phyloP scores from a whole-genome alignment of 805 yeast genomes.

The Starmerella floris region DNA sequence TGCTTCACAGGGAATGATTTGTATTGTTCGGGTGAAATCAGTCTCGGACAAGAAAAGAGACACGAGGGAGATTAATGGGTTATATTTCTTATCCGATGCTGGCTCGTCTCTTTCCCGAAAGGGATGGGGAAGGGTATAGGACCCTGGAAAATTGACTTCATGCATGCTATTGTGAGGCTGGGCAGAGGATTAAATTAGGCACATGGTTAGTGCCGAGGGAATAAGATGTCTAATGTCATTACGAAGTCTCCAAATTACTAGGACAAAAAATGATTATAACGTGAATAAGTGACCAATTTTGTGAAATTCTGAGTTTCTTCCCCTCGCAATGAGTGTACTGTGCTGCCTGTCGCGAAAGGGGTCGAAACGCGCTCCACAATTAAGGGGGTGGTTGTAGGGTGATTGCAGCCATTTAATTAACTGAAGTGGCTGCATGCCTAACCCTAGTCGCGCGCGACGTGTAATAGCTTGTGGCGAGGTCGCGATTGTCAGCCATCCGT shows the following conservation, averaged over 20 bases:
- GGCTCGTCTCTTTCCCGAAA: conserved; percentile 13
- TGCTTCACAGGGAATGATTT: no score
- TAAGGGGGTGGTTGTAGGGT: conserved; percentile 10
- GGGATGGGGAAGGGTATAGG: conserved; percentile 16
- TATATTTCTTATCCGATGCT: conserved; percentile 5
- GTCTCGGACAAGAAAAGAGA: no score
- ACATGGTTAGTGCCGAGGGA: conserved; percentile 1
- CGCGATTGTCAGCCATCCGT: no score
- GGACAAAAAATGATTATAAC: no score
- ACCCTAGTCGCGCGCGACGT: not conserved
- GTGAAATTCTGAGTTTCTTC: no score
- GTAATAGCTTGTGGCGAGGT: not conserved
- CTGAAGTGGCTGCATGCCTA: not conserved
- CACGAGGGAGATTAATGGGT: not conserved
- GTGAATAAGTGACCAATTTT: no score
- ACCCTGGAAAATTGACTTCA: conserved; percentile 12
- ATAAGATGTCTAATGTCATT: no score
- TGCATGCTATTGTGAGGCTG: conserved; percentile 17
- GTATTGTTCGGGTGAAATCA: no score
- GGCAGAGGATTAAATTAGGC: conserved; percentile 9
- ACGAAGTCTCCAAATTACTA: no score
- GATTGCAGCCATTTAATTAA: not conserved
- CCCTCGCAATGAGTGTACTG: no score
- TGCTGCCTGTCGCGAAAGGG: no score
- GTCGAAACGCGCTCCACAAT: not conserved